A percentile compares a stretch with the other conserved stretches of the same genome.
Evolutionary conservation across 1,284 basidiomycete genomes (phyloP).

Genomic region (Mycosarcoma maydis): DNA sequence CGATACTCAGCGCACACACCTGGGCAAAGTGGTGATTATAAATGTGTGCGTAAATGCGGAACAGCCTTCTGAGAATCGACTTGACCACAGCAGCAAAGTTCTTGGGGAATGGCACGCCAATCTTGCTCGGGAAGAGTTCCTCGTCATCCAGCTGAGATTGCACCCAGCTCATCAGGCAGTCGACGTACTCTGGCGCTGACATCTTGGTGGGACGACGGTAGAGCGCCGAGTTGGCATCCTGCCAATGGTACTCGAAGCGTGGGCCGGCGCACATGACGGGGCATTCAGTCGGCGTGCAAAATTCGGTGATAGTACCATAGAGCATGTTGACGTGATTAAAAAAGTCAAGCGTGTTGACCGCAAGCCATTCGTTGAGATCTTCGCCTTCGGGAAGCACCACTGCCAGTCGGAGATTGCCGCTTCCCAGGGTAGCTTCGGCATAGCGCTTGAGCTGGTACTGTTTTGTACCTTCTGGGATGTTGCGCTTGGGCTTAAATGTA

Average conservation of each 20-base stretch:
- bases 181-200: slow-evolving; percentile 81
- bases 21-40: slow-evolving; percentile 99
- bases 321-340: slow-evolving; percentile 67
- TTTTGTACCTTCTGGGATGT: slow-evolving; percentile 93
- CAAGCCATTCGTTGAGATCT: slow-evolving; percentile 65
- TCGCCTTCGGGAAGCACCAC: slow-evolving; percentile 65
- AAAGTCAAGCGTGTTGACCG: slow-evolving; percentile 67
- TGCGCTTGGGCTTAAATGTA: slow-evolving; percentile 95
- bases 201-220: slow-evolving; percentile 65
- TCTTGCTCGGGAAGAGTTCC: slow-evolving; percentile 89
- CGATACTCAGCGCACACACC: slow-evolving; percentile 95
- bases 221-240: slow-evolving; percentile 72
- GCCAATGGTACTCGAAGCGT: slow-evolving; percentile 97
- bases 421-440: slow-evolving; percentile 91
- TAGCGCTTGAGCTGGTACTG: slow-evolving; percentile 97
- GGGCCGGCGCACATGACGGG: slow-evolving; percentile 99
- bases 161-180: slow-evolving; percentile 98
- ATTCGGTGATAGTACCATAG: slow-evolving; percentile 66
- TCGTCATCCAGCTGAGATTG: slow-evolving; percentile 94
- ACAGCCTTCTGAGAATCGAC: slow-evolving; percentile 89
- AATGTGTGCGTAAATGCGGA: slow-evolving; percentile 97
- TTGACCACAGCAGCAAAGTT: slow-evolving; percentile 91
- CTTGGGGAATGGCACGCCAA: slow-evolving; percentile 90
- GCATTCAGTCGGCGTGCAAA: slow-evolving; percentile 72
- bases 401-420: slow-evolving; percentile 63